phyloP scores from a whole-genome alignment of 2,329 filamentous ascomycete species.

The Neonectria ditissima region DNA sequence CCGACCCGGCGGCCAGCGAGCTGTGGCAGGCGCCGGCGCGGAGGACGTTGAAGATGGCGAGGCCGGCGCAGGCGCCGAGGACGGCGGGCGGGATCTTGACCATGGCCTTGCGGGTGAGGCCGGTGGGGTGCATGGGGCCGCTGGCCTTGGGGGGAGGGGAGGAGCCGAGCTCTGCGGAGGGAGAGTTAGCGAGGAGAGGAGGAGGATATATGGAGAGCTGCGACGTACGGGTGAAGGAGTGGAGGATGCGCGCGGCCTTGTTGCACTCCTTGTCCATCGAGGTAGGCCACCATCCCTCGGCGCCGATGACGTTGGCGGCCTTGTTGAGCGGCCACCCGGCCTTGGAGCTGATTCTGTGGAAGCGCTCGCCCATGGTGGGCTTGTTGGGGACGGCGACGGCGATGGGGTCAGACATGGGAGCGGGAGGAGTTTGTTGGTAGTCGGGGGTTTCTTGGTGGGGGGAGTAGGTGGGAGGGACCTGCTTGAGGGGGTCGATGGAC shows the following conservation, averaged over 20 bases:
- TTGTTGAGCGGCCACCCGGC: constrained; percentile 75
- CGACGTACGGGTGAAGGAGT: constrained; percentile 73
- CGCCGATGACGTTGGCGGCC: constrained; percentile 75
- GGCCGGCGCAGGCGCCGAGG: constrained; percentile 66
- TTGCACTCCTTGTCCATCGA: constrained; percentile 79
- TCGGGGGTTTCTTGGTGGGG: constrained; percentile 19
- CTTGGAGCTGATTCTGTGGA: constrained; percentile 75
- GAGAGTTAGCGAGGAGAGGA: constrained; percentile 23
- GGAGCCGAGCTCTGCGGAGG: constrained; percentile 36
- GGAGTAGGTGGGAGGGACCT: constrained; percentile 37
- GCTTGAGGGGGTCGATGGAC: constrained; percentile 38
- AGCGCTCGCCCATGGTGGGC: constrained; percentile 63
- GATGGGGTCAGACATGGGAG: constrained; percentile 17
- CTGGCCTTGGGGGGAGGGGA: constrained; percentile 34
- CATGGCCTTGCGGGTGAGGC: constrained; percentile 49
- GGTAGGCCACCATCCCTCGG: constrained; percentile 82
- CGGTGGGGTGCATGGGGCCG: constrained; percentile 48
- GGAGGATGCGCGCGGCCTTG: constrained; percentile 79
- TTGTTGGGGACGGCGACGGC: constrained; percentile 36
- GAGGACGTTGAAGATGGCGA: constrained; percentile 73
- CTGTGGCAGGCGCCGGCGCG: constrained; percentile 67
- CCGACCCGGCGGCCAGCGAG: constrained; percentile 70
- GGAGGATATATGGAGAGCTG: not conserved
- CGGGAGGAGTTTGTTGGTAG: constrained; percentile 12
- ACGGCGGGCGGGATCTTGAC: constrained; percentile 57